Evolutionary conservation across 495 filamentous ascomycete species (phyloP), one percentile per base, ranked within the genome.

Genomic region (Opeltia flavorubescens): DNA sequence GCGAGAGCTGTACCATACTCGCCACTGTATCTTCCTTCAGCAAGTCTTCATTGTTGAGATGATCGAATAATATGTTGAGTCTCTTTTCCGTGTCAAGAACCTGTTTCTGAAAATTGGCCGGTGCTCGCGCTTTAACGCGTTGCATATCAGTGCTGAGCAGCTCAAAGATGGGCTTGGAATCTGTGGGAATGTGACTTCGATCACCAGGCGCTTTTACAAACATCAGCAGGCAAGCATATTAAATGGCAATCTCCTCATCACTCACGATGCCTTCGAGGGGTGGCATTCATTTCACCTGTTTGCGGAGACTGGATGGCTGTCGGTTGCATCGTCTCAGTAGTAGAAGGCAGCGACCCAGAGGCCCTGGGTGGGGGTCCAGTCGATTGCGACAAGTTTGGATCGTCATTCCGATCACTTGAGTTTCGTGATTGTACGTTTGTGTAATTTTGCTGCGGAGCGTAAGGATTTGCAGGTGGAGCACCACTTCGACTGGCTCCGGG

Each of bases 1-100:
- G 64, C 11, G 83, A 76, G 17, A 91, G 62, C 57, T 83, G 70
- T 28, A 67, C 64, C 74, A 86, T 72, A 41, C 80, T 72, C 48
- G 77, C 66, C 35, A 95, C 68, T 5, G 89, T 95, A 55, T 89
- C 86, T 24, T 78, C 72, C 59, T 80, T 84, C 43, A 95, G 70
- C 21, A 98, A 66, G 49, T 95, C 86, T 56, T 85, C 83, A 56
- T 96, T 96, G 69, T 96, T 96, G 43, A 98, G 70, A 62, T 95
- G 87, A 57, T 96, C 88, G 64, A 94, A 98, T 8, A 98, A 74
- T 44, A 94, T 81, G 51, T 81, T 83, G 47, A 98, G 70, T 35
- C 89, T 75, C 63, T 93, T 93, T 59, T 95, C 86, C 3, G 87
- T 91, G 59, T 98, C 89, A 42, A 83, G 81, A 31, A 96, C 86